Conservation (phyloP, 116 monocot species). For the Posidonia oceanica region DNA sequence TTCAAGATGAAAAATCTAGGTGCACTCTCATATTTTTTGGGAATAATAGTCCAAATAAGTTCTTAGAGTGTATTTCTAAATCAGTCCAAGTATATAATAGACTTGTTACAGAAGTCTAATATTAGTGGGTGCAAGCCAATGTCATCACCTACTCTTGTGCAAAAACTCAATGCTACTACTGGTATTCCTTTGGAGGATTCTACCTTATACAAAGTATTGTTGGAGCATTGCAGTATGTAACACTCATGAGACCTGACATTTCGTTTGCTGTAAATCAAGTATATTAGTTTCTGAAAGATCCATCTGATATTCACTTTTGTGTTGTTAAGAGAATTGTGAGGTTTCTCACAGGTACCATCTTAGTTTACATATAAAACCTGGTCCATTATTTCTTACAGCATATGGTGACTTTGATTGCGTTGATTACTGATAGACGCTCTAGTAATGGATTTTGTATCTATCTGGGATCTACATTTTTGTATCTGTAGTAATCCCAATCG, state of each 20-base stretch:
- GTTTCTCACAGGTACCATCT: neutral
- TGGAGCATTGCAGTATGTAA: slow-evolving; percentile 5
- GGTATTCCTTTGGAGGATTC: neutral
- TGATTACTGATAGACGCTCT: neutral
- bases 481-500: too few relatives aligned
- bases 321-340: slow-evolving; percentile 1
- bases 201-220: neutral
- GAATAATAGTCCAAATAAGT: neutral
- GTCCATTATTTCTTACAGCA: too few relatives aligned
- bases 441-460: neutral
- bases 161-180: neutral
- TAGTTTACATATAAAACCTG: neutral
- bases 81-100: neutral
- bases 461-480: neutral
- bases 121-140: neutral
- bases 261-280: neutral
- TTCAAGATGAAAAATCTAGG: slow-evolving; percentile 1
- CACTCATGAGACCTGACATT: neutral
- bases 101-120: neutral
- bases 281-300: neutral
- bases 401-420: slow-evolving; percentile 1
- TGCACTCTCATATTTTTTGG: neutral
- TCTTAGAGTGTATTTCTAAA: neutral
- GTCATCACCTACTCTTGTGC: neutral
- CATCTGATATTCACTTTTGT: neutral